Conservation (phyloP, 2,329 filamentous ascomycete genomes). For the Aurifilum marmelostoma region DNA sequence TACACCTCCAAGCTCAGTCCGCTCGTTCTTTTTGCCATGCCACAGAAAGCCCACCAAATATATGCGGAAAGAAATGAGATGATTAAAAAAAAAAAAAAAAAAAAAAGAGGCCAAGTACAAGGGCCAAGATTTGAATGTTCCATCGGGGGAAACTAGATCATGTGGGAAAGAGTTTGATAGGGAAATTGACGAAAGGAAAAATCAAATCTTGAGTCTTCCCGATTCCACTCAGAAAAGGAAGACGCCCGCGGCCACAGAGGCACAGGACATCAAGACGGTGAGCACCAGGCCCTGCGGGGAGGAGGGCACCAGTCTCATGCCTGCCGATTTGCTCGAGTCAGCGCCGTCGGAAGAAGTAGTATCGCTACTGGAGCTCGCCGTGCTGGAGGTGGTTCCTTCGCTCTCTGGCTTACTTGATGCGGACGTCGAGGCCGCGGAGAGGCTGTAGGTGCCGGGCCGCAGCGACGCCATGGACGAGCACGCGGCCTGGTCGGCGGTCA, state of each 20-base stretch:
- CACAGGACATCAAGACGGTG: conserved; percentile 22
- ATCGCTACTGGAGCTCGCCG: conserved; percentile 1
- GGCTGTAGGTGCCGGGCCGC: conserved; percentile 22
- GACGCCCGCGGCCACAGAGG: conserved; percentile 22
- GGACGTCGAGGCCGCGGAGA: conserved; percentile 19
- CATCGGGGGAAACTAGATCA: neutral
- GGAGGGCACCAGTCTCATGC: conserved; percentile 11
- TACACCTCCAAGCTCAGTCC: neutral
- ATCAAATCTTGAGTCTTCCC: neutral
- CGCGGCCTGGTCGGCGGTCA: conserved; percentile 20
- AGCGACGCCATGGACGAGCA: conserved; percentile 24
- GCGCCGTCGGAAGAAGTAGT: conserved; percentile 18
- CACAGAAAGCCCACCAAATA: neutral
- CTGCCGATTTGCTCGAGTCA: conserved; percentile 24
- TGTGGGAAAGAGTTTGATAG: no score
- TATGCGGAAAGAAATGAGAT: neutral
- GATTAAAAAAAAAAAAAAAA: neutral
- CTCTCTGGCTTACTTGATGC: conserved; percentile 29
- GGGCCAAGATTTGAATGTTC: neutral
- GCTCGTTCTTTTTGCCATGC: conserved; percentile 3
- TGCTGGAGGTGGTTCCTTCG: conserved; percentile 22
- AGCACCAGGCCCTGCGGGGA: conserved; percentile 5
- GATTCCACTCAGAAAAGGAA: conserved; percentile 19
- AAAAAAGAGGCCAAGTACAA: no score
- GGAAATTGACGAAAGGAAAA: neutral